These are phyloP conservation scores for Lipomyces yamadae DNA, from an alignment of 805 yeast species.

Conservation along the genomic window DNA sequence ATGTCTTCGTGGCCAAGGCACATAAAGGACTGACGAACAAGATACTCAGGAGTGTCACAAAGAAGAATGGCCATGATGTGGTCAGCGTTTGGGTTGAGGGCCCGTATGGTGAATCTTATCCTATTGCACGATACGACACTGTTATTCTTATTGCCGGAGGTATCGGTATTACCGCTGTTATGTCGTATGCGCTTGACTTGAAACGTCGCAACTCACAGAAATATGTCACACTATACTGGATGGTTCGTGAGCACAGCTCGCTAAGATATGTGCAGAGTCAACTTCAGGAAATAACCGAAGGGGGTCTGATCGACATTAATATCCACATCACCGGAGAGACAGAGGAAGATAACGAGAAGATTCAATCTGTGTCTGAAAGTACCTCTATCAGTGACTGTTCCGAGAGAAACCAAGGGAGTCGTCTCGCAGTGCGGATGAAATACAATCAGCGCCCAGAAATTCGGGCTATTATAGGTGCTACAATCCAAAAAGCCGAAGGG, in stretches of 20 bases:
- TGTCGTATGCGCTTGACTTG: slow-evolving; percentile 51
- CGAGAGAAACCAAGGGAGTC: not conserved
- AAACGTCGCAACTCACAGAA: slow-evolving; percentile 25
- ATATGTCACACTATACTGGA: slow-evolving; percentile 35
- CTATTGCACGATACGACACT: slow-evolving; percentile 54
- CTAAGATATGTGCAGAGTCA: slow-evolving; percentile 31
- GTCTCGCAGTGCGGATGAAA: not conserved
- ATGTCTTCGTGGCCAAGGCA: slow-evolving; percentile 26
- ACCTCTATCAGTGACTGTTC: slow-evolving; percentile 5
- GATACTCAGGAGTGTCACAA: slow-evolving; percentile 9
- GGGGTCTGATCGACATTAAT: slow-evolving; percentile 21
- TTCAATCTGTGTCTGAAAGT: not conserved
- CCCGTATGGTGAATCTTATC: slow-evolving; percentile 60
- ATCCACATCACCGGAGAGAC: slow-evolving; percentile 30
- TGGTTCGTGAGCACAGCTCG: slow-evolving; percentile 28
- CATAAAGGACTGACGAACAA: slow-evolving; percentile 22
- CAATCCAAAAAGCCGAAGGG: slow-evolving; percentile 25
- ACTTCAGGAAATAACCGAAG: slow-evolving; percentile 25
- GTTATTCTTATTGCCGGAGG: slow-evolving; percentile 66
- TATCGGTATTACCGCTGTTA: slow-evolving; percentile 64
- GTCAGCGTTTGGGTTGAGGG: slow-evolving; percentile 55
- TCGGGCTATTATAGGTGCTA: slow-evolving; percentile 9
- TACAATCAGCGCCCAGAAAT: slow-evolving; percentile 28
- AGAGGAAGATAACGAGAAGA: slow-evolving; percentile 7
- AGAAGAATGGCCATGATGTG: not conserved